Base-by-base conservation (phyloP, 2,329 filamentous ascomycete species). In the Exserohilum turcica region DNA sequence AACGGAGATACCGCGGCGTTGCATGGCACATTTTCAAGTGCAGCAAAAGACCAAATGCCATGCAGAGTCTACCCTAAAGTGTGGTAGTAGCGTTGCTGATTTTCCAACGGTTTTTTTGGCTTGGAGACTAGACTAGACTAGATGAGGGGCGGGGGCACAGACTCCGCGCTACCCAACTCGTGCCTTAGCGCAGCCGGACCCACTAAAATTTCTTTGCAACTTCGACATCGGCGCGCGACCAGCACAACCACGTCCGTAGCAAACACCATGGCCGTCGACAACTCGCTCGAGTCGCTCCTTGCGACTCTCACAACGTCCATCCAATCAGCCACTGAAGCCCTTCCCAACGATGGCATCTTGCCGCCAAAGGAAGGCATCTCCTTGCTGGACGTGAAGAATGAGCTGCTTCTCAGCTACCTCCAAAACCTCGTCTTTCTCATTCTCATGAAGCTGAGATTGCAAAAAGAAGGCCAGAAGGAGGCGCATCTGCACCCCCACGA, bases 321-420 rank as follows among this genome's bases (percentile, higher is more conserved):
- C 39, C 85, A 92, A 53, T 86, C 87, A 5, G 82, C 87, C 0
- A 65, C 70, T 8, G 64, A 74, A 43, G 72, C 69, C 9, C 57
- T 81, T 15, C 85, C 88, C 0, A 84, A 84, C 43, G 72, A 86
- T 15, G 74, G 80, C 12, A 83, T 95, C 54, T 79, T 88, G 43
- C 85, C 90, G n/a, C 88, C 90, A 1, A 82, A 87, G 60, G 86
- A 96, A 66, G 93, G 94, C 70, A 94, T 99, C 53, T 97, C 94
- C 0, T 85, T 99, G 1, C 87, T 99, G 67, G 92, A 97, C 71
- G 86, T 91, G 60, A 99, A 99, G 79, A 97, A 95, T 76, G 94
- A 99, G 72, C 83, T 99, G n/a, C 86, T 99, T 15, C 86, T 99
- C 33, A 93, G 93, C 3, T 99, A 99, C 76, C 82, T 99, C 0